These are phyloP conservation scores for Nakaseomyces sp. DNA, from an alignment of 1,139 yeast genomes.

Conservation along the genomic window DNA sequence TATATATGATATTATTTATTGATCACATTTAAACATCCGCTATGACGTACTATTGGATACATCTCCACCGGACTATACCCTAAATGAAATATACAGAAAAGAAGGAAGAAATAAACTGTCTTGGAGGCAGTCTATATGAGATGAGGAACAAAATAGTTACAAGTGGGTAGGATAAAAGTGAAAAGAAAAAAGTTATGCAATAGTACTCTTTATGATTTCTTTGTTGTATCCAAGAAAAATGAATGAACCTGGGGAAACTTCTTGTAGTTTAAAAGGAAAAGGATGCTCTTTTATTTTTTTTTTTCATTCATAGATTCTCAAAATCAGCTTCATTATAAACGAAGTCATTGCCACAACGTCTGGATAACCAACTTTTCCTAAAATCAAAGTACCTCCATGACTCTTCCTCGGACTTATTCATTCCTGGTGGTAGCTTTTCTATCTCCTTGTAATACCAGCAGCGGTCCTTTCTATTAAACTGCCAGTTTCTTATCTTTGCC, in stretches of 20 bases:
- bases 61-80: not conserved
- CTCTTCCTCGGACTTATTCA: constrained; percentile 37
- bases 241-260: no score
- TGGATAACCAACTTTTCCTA: constrained; percentile 80
- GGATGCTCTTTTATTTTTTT: no score
- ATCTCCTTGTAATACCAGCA: constrained; percentile 77
- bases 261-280: no score
- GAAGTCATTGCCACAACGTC: constrained; percentile 40
- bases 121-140: no score
- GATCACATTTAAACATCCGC: not conserved
- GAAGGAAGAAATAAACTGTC: not conserved
- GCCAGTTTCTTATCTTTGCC: constrained; percentile 69
- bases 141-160: not conserved
- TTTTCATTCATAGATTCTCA: constrained; percentile 33
- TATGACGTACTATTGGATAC: not conserved
- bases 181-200: not conserved
- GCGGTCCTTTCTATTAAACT: constrained; percentile 62
- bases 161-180: not conserved
- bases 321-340: constrained; percentile 46
- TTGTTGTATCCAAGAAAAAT: no score
- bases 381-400: constrained; percentile 83
- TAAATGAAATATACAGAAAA: not conserved
- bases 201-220: not conserved
- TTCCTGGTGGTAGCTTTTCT: constrained; percentile 40
- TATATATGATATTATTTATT: not conserved